Evolutionary conservation across 75 land plant genomes (phyloP).

Genomic region (Larix kaempferi): DNA sequence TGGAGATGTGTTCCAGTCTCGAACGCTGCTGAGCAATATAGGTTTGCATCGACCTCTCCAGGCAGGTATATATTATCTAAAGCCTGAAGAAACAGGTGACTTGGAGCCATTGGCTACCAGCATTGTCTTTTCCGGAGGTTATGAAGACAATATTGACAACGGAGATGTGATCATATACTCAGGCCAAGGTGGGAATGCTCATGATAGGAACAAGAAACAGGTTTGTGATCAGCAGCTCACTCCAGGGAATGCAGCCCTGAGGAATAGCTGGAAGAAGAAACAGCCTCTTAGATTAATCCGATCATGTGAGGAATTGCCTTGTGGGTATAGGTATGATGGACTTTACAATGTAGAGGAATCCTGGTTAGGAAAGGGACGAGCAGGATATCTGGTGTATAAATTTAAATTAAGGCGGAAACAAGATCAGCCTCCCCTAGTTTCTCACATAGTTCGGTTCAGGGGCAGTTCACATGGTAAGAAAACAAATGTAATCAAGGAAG

Average conservation of each 20-base stretch:
- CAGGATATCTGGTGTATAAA: conserved; percentile 71
- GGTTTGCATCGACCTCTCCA: conserved; percentile 74
- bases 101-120: conserved; percentile 72
- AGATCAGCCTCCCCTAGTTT: conserved; percentile 60
- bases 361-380: conserved; percentile 45
- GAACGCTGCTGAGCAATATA: conserved; percentile 61
- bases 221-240: conserved; percentile 15
- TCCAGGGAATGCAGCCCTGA: conserved; percentile 18
- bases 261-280: neutral
- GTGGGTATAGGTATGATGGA: conserved; percentile 69
- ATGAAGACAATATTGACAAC: conserved; percentile 79
- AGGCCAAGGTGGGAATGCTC: conserved; percentile 82
- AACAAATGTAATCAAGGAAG: conserved; percentile 13
- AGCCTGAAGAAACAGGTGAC: conserved; percentile 18
- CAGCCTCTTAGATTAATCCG: conserved; percentile 36
- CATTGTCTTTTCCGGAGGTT: conserved; percentile 80
- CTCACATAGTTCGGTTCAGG: conserved; percentile 18
- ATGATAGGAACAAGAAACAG: conserved; percentile 19
- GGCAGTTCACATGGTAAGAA: conserved; percentile 6
- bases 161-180: conserved; percentile 79
- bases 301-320: conserved; percentile 19
- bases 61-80: conserved; percentile 73
- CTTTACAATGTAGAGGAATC: conserved; percentile 53
- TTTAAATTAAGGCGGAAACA: conserved; percentile 49
- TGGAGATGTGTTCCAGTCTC: conserved; percentile 66